These are phyloP conservation scores for Centaurea solstitialis DNA, from an alignment of 129 eudicot genomes.

Conservation along the genomic window DNA sequence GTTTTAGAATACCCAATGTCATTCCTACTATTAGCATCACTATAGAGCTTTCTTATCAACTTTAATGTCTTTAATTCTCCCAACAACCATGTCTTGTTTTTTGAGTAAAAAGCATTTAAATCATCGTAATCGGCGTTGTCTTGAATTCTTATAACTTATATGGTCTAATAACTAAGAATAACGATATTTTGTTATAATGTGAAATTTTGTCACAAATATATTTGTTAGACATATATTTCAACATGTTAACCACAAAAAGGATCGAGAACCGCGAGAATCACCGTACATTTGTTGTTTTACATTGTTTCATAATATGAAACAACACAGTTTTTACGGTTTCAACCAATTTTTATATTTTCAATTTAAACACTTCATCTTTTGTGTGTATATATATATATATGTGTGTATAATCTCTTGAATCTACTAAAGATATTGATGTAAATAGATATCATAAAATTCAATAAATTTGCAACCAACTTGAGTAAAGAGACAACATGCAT, in stretches of 20 bases:
- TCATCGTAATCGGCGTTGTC: background rate
- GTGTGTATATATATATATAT: background rate
- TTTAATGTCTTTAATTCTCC: background rate
- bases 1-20: too few relatives aligned
- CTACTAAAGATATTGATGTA: background rate
- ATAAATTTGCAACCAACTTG: constrained; percentile 19
- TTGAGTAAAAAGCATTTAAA: background rate
- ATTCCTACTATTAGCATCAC: too few relatives aligned
- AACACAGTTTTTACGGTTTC: background rate
- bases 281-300: too few relatives aligned
- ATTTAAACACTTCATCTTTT: background rate
- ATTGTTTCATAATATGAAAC: too few relatives aligned
- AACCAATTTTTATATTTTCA: background rate
- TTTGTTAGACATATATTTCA: background rate
- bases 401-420: background rate
- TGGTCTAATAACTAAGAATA: background rate
- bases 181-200: too few relatives aligned
- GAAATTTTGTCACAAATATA: background rate
- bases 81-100: background rate
- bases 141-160: background rate
- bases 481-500: constrained; percentile 15
- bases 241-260: background rate
- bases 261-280: background rate
- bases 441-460: constrained; percentile 3
- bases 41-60: background rate